Evolutionary conservation across 2,329 filamentous ascomycete genomes (phyloP).

Genomic region (Thielaviopsis cerberus): DNA sequence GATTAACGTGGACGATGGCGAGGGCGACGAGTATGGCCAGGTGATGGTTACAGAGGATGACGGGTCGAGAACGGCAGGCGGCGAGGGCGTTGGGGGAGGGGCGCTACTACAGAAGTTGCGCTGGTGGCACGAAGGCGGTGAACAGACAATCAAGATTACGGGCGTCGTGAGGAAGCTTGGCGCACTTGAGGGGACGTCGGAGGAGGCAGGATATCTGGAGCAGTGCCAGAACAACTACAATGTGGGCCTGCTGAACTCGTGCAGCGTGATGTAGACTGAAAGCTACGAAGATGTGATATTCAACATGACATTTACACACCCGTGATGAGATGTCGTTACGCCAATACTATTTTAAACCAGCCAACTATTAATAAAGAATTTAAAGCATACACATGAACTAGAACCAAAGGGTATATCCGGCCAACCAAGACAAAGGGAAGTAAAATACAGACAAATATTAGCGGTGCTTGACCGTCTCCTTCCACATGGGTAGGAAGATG

Average conservation of each 20-base stretch:
- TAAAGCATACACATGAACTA: background rate
- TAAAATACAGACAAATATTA: background rate
- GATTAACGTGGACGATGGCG: slow-evolving; percentile 48
- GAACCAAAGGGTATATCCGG: background rate
- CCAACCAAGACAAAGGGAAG: background rate
- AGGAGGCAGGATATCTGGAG: slow-evolving; percentile 65
- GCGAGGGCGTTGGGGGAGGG: slow-evolving; percentile 30
- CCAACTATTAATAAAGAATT: too few relatives aligned
- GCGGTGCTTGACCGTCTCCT: slow-evolving; percentile 16
- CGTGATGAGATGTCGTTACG: too few relatives aligned
- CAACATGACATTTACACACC: too few relatives aligned
- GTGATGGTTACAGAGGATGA: background rate
- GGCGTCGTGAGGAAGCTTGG: slow-evolving; percentile 47
- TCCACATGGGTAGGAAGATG: slow-evolving; percentile 27
- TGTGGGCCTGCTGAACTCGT: slow-evolving; percentile 24
- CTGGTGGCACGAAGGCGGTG: slow-evolving; percentile 85
- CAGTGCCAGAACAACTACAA: slow-evolving; percentile 36
- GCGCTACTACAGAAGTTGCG: slow-evolving; percentile 55
- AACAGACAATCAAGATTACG: slow-evolving; percentile 59
- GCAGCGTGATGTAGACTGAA: slow-evolving; percentile 34
- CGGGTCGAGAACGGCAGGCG: background rate
- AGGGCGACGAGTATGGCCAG: slow-evolving; percentile 5
- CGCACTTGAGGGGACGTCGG: slow-evolving; percentile 31
- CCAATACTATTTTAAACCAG: too few relatives aligned
- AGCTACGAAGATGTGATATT: too few relatives aligned